Evolutionary conservation across 768 basidiomycete genomes (phyloP), one percentile per base, ranked within the genome.

Genomic region (Hericium rajendrae): DNA sequence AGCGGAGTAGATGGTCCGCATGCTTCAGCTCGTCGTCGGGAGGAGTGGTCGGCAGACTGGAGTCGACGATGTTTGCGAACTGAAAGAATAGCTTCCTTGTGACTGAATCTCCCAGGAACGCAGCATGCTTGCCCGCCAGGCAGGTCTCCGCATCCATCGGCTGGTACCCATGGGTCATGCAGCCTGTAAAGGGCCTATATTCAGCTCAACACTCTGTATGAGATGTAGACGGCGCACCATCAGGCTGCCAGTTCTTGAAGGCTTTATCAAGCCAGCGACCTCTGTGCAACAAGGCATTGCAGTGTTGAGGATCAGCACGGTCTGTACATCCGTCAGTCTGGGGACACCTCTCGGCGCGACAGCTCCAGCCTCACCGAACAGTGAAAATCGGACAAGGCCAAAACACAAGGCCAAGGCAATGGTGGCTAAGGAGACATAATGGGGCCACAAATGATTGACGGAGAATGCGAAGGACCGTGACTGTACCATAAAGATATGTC

Each of bases 21-120:
- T 95, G 92, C 69, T 88, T 92, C 56, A 77, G 72, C 24, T 78
- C 78, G 49, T 83, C 79, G 58, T 82, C 71, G 12, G 77, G 69
- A 48, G 78, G 82, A 38, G 71, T 70, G 24, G 69, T 74, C 15
- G 84, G 84, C 16, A 86, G 72, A 6, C 69, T 70, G 2, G 76
- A 67, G 67, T 91, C 90, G 16, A 88, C 68, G 43, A 77, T 64
- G 56, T 84, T 77, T 11, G 82, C 80, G 51, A 86, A 74, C 54
- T 88, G 81, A 67, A 88, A 94, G 72, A 87, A 95, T 15, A 94
- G 74, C 55, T 80, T 78, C 51, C 93, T 76, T 13, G 89, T 86
- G 38, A 87, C 81, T 16, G 91, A 94, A 69, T 97, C 93, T 18
- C 93, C 93, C 43, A 89, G 73, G 67, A 95, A 95, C 41, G 87